Percentiles rank a stretch among this genome's conserved stretches.
These are phyloP conservation scores for Trichocomaceae sp. DNA, from an alignment of 2,329 filamentous ascomycete genomes.

Conservation along the genomic window DNA sequence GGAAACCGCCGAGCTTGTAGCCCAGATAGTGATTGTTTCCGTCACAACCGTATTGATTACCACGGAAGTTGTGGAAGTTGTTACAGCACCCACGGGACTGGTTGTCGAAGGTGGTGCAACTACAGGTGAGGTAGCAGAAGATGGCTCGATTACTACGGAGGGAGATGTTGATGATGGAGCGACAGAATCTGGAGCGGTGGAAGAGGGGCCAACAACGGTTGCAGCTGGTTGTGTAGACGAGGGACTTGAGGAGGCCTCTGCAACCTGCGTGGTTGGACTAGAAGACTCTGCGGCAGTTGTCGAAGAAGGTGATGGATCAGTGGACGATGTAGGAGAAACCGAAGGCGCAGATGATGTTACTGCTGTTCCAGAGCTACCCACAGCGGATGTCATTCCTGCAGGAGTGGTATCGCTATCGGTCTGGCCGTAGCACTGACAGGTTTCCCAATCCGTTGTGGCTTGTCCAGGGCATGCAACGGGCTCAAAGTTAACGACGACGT, in stretches of 20 bases:
- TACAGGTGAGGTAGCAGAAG: not conserved
- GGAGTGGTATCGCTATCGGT: conserved; percentile 14
- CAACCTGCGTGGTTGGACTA: not conserved
- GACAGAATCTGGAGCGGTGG: not conserved
- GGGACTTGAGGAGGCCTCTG: not conserved
- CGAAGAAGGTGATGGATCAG: not conserved
- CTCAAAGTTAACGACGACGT: conserved; percentile 29
- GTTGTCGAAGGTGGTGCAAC: not conserved
- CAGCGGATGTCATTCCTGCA: conserved; percentile 3
- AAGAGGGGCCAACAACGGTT: not conserved
- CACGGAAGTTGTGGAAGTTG: not conserved
- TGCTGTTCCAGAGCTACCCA: not conserved
- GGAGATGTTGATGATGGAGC: not conserved
- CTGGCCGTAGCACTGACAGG: conserved; percentile 22
- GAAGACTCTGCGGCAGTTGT: not conserved
- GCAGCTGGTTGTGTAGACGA: not conserved
- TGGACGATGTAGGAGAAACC: not conserved
- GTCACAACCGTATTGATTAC: not conserved
- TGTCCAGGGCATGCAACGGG: conserved; percentile 24
- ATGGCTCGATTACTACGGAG: not conserved
- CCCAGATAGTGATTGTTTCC: conserved; percentile 3
- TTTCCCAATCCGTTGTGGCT: conserved; percentile 20
- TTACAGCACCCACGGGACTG: not conserved
- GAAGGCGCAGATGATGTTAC: not conserved
- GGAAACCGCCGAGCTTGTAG: too few species aligned